phyloP scores from a whole-genome alignment of 1,284 basidiomycete genomes.

The Ustilago bromivora region DNA sequence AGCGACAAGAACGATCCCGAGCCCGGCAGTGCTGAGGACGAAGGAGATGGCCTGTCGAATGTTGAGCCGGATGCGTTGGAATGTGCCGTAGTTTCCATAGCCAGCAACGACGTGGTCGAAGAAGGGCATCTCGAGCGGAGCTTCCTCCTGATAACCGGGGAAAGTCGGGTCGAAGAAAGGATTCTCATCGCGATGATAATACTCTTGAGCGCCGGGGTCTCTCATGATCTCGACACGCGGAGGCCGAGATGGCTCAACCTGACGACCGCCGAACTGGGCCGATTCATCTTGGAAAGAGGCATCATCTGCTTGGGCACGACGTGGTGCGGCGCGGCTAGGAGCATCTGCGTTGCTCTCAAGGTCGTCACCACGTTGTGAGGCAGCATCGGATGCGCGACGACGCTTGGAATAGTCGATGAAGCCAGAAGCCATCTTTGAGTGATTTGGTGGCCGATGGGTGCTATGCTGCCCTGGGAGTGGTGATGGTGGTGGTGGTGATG shows the following conservation, averaged over 20 bases:
- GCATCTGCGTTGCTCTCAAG: conserved; percentile 11
- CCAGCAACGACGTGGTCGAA: conserved; percentile 66
- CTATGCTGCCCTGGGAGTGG: too few species aligned
- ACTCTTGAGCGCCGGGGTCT: conserved; percentile 21
- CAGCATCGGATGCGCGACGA: conserved; percentile 20
- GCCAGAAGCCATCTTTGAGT: conserved; percentile 26
- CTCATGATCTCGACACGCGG: conserved; percentile 37
- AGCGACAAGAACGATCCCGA: conserved; percentile 52
- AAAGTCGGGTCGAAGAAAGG: conserved; percentile 62
- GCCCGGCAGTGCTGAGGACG: conserved; percentile 38
- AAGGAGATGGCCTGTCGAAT: conserved; percentile 63
- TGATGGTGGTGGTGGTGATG: too few species aligned
- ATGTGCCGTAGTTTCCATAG: conserved; percentile 59
- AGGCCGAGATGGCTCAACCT: conserved; percentile 21
- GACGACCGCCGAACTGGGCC: conserved; percentile 18
- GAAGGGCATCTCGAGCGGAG: conserved; percentile 63
- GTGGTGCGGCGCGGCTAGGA: conserved; percentile 8
- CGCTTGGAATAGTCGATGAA: conserved; percentile 59
- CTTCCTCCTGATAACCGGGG: conserved; percentile 50
- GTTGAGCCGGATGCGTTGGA: conserved; percentile 56
- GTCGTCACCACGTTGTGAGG: conserved; percentile 7
- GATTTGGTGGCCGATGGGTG: background rate
- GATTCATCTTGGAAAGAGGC: conserved; percentile 23
- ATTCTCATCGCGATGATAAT: conserved; percentile 29
- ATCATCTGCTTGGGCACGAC: conserved; percentile 15